Evolutionary conservation across 2,329 filamentous ascomycete species (phyloP), one percentile per base, ranked within the genome.

Genomic region (Pezizomycotina sp.): DNA sequence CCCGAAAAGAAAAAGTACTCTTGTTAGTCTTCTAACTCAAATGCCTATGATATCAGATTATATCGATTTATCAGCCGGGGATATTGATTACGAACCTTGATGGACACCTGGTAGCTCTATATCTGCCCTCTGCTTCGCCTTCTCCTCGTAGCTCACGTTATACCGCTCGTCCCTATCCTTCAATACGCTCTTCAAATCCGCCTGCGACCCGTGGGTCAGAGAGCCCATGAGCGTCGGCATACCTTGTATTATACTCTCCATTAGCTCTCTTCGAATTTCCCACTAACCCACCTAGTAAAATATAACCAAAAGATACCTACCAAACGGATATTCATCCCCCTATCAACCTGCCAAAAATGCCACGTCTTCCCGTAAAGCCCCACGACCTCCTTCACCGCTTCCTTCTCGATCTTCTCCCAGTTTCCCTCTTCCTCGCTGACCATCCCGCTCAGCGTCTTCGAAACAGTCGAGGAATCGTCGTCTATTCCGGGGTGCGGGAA

Each of bases 291-390:
- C n/a, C n/a, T n/a, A n/a, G n/a, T n/a, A n/a, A n/a, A n/a, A n/a
- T n/a, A n/a, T n/a, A n/a, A n/a, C n/a, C n/a, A n/a, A n/a, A n/a
- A n/a, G n/a, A n/a, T n/a, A n/a, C 51, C 34, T 60, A 56, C 51
- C 86, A n/a, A n/a, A n/a, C n/a, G n/a, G n/a, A n/a, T n/a, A n/a
- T n/a, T n/a, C n/a, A n/a, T 71, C 0, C 79, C 79, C 4, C 68
- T 62, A 57, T 91, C 81, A 10, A 76, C 70, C 64, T 91, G 79
- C 82, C 83, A 92, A 26, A 89, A 62, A 54, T 92, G 81, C 55
- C 77, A 89, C 1, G 76, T 71, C 54, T 92, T 92, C 6, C 82
- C 82, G 52, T 91, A 91, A 2, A 89, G 55, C 1, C 68, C 63
- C 3, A 81, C 58, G 0, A 89, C 65, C 39, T 82, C 65, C 42